Evolutionary conservation across 352 stramenopile species (phyloP).

Genomic region (Phytophthora pluvialis): DNA sequence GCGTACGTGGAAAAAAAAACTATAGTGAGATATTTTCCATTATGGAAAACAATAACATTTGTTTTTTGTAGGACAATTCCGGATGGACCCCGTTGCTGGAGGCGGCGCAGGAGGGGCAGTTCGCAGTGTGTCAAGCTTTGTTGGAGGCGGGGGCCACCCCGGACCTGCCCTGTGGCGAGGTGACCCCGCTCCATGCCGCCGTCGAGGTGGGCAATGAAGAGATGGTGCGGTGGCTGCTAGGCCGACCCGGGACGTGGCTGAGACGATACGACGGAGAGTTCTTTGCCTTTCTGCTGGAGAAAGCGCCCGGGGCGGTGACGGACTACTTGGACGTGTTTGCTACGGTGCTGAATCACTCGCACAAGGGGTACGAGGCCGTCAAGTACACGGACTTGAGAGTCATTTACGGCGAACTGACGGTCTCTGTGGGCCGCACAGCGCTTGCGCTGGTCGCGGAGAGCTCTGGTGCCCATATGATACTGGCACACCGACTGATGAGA

Average conservation of each 20-base stretch:
- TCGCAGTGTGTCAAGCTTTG: constrained; percentile 53
- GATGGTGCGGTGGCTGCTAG: constrained; percentile 56
- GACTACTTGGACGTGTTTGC: constrained; percentile 67
- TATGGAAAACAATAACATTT: neutral
- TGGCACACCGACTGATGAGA: constrained; percentile 64
- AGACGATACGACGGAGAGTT: constrained; percentile 50
- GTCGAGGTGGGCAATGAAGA: constrained; percentile 64
- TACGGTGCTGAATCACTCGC: constrained; percentile 44
- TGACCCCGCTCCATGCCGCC: constrained; percentile 60
- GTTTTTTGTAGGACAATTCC: constrained; percentile 18
- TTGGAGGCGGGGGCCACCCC: constrained; percentile 50
- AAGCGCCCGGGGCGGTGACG: constrained; percentile 46
- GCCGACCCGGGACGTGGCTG: constrained; percentile 40
- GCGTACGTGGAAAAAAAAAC: constrained; percentile 16
- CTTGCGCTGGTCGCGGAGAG: constrained; percentile 53
- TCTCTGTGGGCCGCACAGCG: constrained; percentile 54
- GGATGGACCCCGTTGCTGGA: constrained; percentile 73
- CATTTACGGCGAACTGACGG: constrained; percentile 59
- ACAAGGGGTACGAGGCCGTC: constrained; percentile 51
- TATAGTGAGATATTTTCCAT: neutral
- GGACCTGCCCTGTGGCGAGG: constrained; percentile 37
- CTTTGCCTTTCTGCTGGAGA: constrained; percentile 61
- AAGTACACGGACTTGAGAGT: constrained; percentile 52
- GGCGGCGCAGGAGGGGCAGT: constrained; percentile 62
- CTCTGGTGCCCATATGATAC: constrained; percentile 45